Evolutionary conservation across 2,329 filamentous ascomycete species (phyloP), one percentile per base, ranked within the genome.

Genomic region (Monilinia laxa): DNA sequence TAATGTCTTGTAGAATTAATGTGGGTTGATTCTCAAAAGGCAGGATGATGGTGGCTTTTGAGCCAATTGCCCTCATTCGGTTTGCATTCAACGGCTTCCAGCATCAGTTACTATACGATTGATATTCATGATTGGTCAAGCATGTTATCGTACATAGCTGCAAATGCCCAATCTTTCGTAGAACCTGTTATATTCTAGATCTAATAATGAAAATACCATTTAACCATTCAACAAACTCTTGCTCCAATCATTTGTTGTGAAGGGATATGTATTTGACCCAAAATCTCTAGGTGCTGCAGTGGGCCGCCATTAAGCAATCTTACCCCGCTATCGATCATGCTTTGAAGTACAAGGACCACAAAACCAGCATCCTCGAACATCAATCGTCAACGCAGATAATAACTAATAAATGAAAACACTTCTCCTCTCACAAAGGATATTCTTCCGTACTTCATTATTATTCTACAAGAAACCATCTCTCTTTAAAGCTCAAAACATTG

Each of bases 311-410:
- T 60, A 52, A 40, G 25, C 59, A 60, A 53, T 16, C 35, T 59
- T 53, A 49, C 55, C 55, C 64, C 45, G 28, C 54, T 31, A 63
- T 63, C 51, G 16, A 42, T 66, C 57, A 66, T 66, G 51, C 58
- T 63, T 55, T 63, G 57, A 55, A 63, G 40, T 66, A n/a, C 55
- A 42, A 52, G 38, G 6, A 12, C 23, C 23, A 23, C 20, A 47
- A 28, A 25, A 16, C 35, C 18, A 35, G 31, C 31, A 51, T 20
- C 42, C 16, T 18, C 12, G 10, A 53, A 20, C 18, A 40, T 64
- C 62, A 65, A 59, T 10, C 31, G 4, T 11, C 16, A 52, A 53
- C 10, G 38, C 31, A 49, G 49, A 23, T 20, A 49, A n/a, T 23
- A 47, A 47, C 23, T 51, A 40, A 38, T 49, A 53, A 65, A 65